Conservation (phyloP, 2,329 filamentous ascomycete genomes). For the Penicillium sp. region DNA sequence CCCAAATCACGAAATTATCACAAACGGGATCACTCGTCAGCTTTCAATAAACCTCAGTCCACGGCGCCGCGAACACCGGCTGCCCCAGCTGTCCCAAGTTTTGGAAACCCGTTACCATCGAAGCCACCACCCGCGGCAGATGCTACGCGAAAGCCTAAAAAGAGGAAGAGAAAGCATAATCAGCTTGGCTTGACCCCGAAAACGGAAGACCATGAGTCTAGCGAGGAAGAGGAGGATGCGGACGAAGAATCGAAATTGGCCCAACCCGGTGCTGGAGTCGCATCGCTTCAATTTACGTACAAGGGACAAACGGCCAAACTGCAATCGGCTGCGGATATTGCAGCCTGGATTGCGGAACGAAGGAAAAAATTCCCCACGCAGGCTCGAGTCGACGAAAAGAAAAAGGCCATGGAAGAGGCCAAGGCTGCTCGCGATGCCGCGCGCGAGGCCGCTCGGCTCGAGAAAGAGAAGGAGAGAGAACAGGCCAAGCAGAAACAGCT, state of each 20-base stretch:
- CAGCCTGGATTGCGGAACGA: slow-evolving; percentile 77
- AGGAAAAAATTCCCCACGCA: slow-evolving; percentile 77
- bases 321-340: slow-evolving; percentile 64
- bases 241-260: slow-evolving; percentile 47
- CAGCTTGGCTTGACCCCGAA: slow-evolving; percentile 49
- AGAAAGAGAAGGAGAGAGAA: slow-evolving; percentile 38
- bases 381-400: slow-evolving; percentile 61
- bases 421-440: slow-evolving; percentile 45
- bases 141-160: slow-evolving; percentile 36
- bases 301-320: slow-evolving; percentile 55
- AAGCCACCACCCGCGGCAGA: slow-evolving; percentile 42
- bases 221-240: slow-evolving; percentile 46
- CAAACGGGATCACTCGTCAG: slow-evolving; percentile 40
- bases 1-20: slow-evolving; percentile 25
- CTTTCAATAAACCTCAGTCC: slow-evolving; percentile 35
- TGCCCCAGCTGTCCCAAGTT: slow-evolving; percentile 46
- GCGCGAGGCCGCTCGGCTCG: slow-evolving; percentile 38
- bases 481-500: slow-evolving; percentile 29
- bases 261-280: slow-evolving; percentile 17
- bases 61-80: slow-evolving; percentile 34
- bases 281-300: slow-evolving; percentile 53
- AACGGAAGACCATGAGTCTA: slow-evolving; percentile 46
- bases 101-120: slow-evolving; percentile 43
- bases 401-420: slow-evolving; percentile 63
- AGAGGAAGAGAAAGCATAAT: slow-evolving; percentile 46